Conservation (phyloP, 129 eudicot genomes). For the Centrapalus pauciflorus region DNA sequence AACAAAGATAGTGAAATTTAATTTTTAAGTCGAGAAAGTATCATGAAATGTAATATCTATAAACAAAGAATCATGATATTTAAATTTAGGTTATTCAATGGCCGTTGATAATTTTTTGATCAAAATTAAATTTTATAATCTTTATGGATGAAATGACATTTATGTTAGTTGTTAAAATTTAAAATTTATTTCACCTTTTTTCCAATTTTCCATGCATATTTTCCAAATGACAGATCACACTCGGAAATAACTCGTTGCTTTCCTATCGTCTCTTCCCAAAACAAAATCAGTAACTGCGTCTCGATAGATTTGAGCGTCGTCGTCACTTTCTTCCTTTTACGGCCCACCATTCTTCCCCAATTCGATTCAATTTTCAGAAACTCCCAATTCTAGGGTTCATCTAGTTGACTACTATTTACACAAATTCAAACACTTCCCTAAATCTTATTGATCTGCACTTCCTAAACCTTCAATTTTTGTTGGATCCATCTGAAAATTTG, state of each 20-base stretch:
- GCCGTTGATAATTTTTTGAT: too few species aligned
- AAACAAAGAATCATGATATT: too few species aligned
- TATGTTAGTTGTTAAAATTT: too few species aligned
- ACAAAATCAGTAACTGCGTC: not conserved
- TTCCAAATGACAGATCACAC: too few species aligned
- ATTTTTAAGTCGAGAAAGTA: too few species aligned
- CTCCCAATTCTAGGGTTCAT: conserved; percentile 19
- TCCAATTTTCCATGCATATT: too few species aligned
- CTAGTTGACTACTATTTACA: not conserved
- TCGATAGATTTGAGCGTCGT: not conserved
- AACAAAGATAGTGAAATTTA: too few species aligned
- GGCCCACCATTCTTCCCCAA: conserved; percentile 14
- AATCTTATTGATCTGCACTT: not conserved
- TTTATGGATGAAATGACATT: too few species aligned
- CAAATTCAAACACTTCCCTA: not conserved
- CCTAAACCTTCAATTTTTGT: not conserved
- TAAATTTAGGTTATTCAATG: too few species aligned
- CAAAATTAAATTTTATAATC: too few species aligned
- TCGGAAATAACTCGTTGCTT: not conserved
- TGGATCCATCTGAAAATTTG: not conserved
- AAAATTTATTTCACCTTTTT: too few species aligned
- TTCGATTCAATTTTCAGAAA: not conserved
- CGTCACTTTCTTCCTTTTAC: not conserved
- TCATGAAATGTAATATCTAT: too few species aligned
- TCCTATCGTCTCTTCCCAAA: not conserved